Percentiles rank a stretch among this genome's conserved stretches.
phyloP scores from a whole-genome alignment of 2,329 filamentous ascomycete genomes.

The Biscogniauxia mediterranea region DNA sequence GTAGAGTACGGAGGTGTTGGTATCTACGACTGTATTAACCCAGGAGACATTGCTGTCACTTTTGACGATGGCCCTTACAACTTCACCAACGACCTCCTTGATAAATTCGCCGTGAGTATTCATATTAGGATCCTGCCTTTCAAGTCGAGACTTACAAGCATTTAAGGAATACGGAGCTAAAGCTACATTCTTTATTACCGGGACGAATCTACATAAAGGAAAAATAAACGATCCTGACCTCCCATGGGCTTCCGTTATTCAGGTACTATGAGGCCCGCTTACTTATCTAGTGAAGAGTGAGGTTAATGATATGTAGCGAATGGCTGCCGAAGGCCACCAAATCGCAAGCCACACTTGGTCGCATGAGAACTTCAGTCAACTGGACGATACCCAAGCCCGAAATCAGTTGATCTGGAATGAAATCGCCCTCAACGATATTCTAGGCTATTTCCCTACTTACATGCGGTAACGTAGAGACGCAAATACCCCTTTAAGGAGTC shows the following conservation, averaged over 20 bases:
- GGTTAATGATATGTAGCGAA: conserved; percentile 27
- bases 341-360: conserved; percentile 36
- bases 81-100: conserved; percentile 58
- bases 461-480: conserved; percentile 26
- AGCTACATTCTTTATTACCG: conserved; percentile 63
- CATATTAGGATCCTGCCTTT: neutral
- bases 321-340: conserved; percentile 35
- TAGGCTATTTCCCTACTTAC: conserved; percentile 35
- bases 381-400: conserved; percentile 28
- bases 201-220: conserved; percentile 51
- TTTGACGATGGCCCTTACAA: conserved; percentile 62
- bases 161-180: conserved; percentile 53
- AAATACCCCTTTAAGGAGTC: neutral
- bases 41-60: conserved; percentile 59
- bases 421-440: conserved; percentile 34
- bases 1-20: conserved; percentile 46
- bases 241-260: conserved; percentile 31
- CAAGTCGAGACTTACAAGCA: conserved; percentile 20
- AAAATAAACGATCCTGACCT: conserved; percentile 45
- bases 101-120: conserved; percentile 39
- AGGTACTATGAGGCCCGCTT: conserved; percentile 20
- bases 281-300: neutral
- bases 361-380: conserved; percentile 33
- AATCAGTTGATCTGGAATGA: conserved; percentile 36
- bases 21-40: conserved; percentile 48